These are phyloP conservation scores for Aspergillus ellipticus DNA, from an alignment of 495 filamentous ascomycete species.

Conservation along the genomic window DNA sequence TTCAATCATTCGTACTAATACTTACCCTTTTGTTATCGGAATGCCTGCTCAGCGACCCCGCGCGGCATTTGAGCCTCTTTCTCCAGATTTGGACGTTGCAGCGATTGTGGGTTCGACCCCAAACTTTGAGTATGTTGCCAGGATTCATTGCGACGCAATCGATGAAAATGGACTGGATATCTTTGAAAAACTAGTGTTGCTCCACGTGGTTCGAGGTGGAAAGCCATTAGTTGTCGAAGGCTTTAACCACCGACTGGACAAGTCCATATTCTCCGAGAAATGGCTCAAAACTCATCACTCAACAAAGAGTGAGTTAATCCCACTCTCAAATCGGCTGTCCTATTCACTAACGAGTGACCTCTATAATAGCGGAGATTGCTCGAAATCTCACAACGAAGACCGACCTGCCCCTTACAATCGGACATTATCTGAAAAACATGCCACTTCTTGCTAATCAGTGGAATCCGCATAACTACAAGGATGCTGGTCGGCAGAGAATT, in stretches of 20 bases:
- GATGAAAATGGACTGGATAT: conserved; percentile 63
- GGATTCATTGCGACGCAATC: conserved; percentile 72
- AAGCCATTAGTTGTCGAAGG: conserved; percentile 86
- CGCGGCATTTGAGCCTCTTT: conserved; percentile 74
- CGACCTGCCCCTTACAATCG: conserved; percentile 74
- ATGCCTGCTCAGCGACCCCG: conserved; percentile 70
- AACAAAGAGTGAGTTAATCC: conserved; percentile 59
- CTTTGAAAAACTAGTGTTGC: conserved; percentile 75
- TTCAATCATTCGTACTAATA: not conserved
- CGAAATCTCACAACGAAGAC: conserved; percentile 66
- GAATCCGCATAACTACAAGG: conserved; percentile 60
- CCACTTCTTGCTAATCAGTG: conserved; percentile 71
- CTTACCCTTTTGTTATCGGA: not conserved
- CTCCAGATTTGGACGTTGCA: conserved; percentile 74
- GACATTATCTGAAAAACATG: conserved; percentile 85
- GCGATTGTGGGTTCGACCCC: conserved; percentile 66
- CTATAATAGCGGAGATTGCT: conserved; percentile 55
- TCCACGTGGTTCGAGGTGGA: conserved; percentile 77
- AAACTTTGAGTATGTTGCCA: conserved; percentile 79
- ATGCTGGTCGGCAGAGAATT: conserved; percentile 71
- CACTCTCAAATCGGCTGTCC: not conserved
- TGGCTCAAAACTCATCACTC: conserved; percentile 75
- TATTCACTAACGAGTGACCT: conserved; percentile 10
- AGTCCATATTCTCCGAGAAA: conserved; percentile 68
- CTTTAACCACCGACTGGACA: conserved; percentile 63